These are phyloP conservation scores for Asterochloris erici DNA, from an alignment of 139 green algal genomes.

Conservation along the genomic window DNA sequence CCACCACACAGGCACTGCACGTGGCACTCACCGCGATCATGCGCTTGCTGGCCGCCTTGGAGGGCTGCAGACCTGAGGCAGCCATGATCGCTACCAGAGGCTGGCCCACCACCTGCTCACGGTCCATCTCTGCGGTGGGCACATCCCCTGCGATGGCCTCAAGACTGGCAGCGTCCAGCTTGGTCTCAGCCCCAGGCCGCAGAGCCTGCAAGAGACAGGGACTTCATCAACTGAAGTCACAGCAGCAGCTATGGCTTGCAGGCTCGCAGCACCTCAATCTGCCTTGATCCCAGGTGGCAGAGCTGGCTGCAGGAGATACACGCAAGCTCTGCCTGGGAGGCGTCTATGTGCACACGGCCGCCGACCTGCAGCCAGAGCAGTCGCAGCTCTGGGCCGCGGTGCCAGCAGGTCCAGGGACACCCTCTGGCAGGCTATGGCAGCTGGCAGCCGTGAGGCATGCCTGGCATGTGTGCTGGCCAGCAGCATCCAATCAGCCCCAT, in stretches of 20 bases:
- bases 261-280: constrained; percentile 66
- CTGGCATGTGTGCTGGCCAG: no score
- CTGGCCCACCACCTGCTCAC: constrained; percentile 51
- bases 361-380: no score
- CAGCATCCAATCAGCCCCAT: no score
- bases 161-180: constrained; percentile 75
- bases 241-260: constrained; percentile 70
- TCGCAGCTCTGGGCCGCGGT: no score
- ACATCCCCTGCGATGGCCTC: constrained; percentile 74
- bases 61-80: constrained; percentile 70
- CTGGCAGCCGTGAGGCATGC: no score
- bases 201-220: constrained; percentile 45
- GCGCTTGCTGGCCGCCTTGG: constrained; percentile 76
- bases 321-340: neutral
- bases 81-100: constrained; percentile 82
- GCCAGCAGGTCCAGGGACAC: no score
- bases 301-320: constrained; percentile 35
- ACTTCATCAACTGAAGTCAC: constrained; percentile 45
- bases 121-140: constrained; percentile 54
- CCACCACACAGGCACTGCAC: neutral
- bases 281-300: constrained; percentile 72
- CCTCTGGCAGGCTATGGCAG: no score
- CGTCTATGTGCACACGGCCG: no score
- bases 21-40: constrained; percentile 62
- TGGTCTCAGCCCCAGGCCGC: constrained; percentile 70